Evolutionary conservation across 2,329 filamentous ascomycete species (phyloP).

Genomic region (Diaporthe ilicicola): DNA sequence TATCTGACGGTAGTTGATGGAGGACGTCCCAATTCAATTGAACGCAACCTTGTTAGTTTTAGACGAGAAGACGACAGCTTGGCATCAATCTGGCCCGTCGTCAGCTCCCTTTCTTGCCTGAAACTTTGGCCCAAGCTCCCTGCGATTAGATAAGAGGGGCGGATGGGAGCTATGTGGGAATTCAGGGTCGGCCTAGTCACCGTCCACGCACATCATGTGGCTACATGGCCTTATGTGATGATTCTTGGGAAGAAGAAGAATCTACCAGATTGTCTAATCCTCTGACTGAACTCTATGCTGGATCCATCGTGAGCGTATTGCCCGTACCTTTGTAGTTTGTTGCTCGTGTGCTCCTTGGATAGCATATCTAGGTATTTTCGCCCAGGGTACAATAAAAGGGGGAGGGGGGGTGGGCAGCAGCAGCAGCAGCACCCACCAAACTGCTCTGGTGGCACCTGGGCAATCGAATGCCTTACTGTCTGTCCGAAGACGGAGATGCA

Average conservation of each 20-base stretch:
- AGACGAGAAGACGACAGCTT: constrained; percentile 27
- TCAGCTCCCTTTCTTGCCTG: constrained; percentile 10
- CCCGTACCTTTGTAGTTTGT: no score
- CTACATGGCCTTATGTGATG: neutral
- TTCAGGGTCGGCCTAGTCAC: neutral
- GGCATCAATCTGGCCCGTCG: constrained; percentile 22
- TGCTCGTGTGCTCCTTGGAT: neutral
- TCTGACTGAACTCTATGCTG: neutral
- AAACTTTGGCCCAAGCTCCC: constrained; percentile 32
- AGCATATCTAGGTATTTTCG: neutral
- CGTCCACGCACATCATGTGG: neutral
- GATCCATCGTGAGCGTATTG: neutral
- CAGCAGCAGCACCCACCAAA: neutral
- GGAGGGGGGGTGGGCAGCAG: no score
- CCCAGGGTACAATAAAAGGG: no score
- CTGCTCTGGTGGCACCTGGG: constrained; percentile 6
- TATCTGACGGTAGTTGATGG: neutral
- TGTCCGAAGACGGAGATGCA: constrained; percentile 27
- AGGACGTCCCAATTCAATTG: constrained; percentile 15
- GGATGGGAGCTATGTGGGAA: neutral
- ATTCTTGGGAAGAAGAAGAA: neutral
- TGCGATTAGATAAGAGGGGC: constrained; percentile 34
- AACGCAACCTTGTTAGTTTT: constrained; percentile 20
- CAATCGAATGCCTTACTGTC: constrained; percentile 6
- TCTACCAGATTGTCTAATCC: neutral